Conservation (phyloP, 164 flowering plant species). For the Sextonia rubra region DNA sequence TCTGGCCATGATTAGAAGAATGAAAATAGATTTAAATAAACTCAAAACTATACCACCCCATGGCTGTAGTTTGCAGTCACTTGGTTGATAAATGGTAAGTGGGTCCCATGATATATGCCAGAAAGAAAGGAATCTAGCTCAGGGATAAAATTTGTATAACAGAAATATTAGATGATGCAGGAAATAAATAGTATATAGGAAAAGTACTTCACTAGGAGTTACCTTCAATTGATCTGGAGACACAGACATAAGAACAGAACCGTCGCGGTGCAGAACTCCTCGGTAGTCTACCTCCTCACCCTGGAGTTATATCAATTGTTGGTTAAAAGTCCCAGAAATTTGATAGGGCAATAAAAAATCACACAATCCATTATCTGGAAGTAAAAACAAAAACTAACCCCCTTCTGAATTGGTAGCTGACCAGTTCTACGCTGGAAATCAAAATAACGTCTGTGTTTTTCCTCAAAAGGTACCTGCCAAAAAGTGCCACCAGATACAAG, state of each 20-base stretch:
- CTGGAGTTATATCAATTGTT: slow-evolving; percentile 27
- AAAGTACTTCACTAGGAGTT: not conserved
- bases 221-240: slow-evolving; percentile 89
- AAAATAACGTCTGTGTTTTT: slow-evolving; percentile 83
- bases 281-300: slow-evolving; percentile 96
- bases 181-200: not conserved
- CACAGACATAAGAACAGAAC: slow-evolving; percentile 93
- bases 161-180: not conserved
- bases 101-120: not conserved
- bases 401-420: slow-evolving; percentile 82
- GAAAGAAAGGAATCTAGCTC: too few relatives aligned
- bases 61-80: not conserved
- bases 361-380: not conserved
- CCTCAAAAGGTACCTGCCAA: slow-evolving; percentile 75
- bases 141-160: too few relatives aligned
- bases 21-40: too few relatives aligned
- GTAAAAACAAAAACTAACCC: slow-evolving; percentile 43
- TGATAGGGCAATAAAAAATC: not conserved
- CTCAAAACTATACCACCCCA: too few relatives aligned
- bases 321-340: not conserved
- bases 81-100: not conserved
- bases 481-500: slow-evolving; percentile 2
- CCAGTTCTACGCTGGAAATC: slow-evolving; percentile 96
- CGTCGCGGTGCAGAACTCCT: slow-evolving; percentile 95
- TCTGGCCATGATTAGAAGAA: too few relatives aligned